phyloP scores from a whole-genome alignment of 306 rosid species.

The Benincasa hispida region DNA sequence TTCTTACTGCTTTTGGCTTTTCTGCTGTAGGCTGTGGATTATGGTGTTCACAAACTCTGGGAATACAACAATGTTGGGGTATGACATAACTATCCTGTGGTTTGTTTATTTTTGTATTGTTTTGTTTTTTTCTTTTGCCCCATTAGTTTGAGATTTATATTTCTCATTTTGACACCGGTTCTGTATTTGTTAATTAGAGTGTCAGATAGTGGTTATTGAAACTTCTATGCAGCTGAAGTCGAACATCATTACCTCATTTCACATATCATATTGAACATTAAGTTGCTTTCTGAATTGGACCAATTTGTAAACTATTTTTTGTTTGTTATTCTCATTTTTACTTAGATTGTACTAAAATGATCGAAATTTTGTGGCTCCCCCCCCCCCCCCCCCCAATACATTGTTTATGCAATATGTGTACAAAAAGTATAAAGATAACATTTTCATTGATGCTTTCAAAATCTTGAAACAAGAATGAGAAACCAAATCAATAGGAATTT shows the following conservation, averaged over 20 bases:
- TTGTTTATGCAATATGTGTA: not conserved
- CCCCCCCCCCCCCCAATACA: no score
- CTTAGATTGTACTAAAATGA: not conserved
- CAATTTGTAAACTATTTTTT: not conserved
- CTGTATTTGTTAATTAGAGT: not conserved
- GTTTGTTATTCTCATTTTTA: not conserved
- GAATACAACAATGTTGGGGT: slow-evolving; percentile 93
- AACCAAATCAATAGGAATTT: not conserved
- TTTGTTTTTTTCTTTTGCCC: no score
- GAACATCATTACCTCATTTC: not conserved
- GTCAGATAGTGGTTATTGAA: not conserved
- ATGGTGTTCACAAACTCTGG: slow-evolving; percentile 90
- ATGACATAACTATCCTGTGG: not conserved
- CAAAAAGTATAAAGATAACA: not conserved
- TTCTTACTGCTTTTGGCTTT: not conserved
- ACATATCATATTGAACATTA: not conserved
- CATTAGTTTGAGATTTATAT: not conserved
- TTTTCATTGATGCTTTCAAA: not conserved
- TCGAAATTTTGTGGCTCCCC: not conserved
- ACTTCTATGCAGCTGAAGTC: not conserved
- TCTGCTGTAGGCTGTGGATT: slow-evolving; percentile 81
- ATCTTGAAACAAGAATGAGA: not conserved
- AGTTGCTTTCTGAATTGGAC: not conserved
- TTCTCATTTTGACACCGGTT: not conserved
- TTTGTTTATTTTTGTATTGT: not conserved